phyloP scores from a whole-genome alignment of 1,284 basidiomycete species.

The Malassezia yamatoensis region DNA sequence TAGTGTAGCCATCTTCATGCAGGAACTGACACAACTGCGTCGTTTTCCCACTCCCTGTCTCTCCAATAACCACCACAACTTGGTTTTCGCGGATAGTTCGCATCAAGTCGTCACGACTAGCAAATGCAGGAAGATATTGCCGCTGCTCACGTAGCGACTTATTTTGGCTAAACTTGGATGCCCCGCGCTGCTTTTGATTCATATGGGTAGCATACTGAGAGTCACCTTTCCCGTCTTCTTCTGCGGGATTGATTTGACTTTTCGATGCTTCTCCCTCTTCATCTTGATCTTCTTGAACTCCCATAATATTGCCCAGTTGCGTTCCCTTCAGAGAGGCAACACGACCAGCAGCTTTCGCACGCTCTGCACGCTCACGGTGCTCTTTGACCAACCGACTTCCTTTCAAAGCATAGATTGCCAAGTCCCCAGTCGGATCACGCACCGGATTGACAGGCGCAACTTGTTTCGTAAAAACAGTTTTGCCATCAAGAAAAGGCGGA shows the following conservation, averaged over 20 bases:
- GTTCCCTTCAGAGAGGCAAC: constrained; percentile 85
- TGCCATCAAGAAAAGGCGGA: constrained; percentile 93
- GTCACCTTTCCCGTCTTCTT: constrained; percentile 76
- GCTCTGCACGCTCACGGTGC: constrained; percentile 86
- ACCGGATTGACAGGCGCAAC: constrained; percentile 95
- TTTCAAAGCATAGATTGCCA: constrained; percentile 91
- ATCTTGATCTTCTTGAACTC: constrained; percentile 89
- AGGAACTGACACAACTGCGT: constrained; percentile 84
- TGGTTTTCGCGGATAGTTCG: constrained; percentile 86
- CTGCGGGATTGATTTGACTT: constrained; percentile 27
- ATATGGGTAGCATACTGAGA: constrained; percentile 91
- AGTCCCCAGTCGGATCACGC: constrained; percentile 80
- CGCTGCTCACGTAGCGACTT: constrained; percentile 86
- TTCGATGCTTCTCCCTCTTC: constrained; percentile 50
- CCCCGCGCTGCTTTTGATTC: constrained; percentile 26
- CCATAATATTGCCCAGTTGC: constrained; percentile 88
- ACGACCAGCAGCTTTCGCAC: constrained; percentile 67
- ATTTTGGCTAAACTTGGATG: constrained; percentile 63
- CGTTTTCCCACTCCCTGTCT: constrained; percentile 91
- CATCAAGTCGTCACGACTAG: constrained; percentile 87
- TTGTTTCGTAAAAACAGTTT: constrained; percentile 90
- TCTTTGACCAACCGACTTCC: constrained; percentile 86
- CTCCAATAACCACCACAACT: constrained; percentile 82
- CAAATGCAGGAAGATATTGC: constrained; percentile 94
- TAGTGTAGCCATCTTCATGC: constrained; percentile 89